Conservation (phyloP, 208 protist species). For the Acanthamoeba royreba region DNA sequence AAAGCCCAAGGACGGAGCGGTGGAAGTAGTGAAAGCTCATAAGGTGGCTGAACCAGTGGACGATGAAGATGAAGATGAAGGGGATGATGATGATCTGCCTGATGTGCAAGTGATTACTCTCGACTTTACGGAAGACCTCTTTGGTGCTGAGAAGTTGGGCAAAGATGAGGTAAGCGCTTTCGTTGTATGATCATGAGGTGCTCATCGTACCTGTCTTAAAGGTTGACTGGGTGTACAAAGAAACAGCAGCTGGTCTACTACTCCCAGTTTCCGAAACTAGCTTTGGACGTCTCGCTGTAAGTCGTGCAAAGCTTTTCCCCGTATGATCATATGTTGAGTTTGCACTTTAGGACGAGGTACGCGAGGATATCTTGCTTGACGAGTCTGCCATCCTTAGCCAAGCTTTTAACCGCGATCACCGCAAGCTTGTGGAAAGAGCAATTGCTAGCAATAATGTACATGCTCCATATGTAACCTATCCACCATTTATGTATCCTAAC, state of each 20-base stretch:
- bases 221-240: background rate
- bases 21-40: no score
- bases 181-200: no score
- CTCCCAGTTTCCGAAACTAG: background rate
- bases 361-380: background rate
- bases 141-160: background rate
- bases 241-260: background rate
- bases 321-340: no score
- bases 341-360: background rate
- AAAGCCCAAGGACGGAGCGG: no score
- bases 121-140: background rate
- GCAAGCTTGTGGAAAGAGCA: background rate
- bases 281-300: background rate
- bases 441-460: background rate
- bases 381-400: background rate
- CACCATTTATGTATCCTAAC: no score
- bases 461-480: background rate
- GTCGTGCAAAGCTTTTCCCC: no score
- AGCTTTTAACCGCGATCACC: background rate
- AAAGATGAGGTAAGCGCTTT: background rate
- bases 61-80: background rate
- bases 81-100: background rate
- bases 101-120: background rate
- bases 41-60: no score
- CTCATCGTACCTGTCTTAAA: no score